phyloP scores from a whole-genome alignment of 2,329 filamentous ascomycete genomes.

The Sporothrix schenckii region DNA sequence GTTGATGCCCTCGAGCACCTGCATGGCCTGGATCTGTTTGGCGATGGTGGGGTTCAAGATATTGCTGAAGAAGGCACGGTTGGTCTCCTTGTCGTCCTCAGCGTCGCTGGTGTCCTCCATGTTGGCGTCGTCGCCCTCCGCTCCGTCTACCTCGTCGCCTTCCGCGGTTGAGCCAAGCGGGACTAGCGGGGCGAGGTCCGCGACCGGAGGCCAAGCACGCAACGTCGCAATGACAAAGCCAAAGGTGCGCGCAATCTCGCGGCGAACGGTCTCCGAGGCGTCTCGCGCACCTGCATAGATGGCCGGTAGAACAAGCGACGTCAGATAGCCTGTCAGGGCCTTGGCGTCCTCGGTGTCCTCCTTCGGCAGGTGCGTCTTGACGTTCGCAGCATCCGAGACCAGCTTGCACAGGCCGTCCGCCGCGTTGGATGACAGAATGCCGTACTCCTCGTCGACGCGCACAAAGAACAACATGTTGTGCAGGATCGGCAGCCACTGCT shows the following conservation, averaged over 20 bases:
- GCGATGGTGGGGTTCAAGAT: constrained; percentile 88
- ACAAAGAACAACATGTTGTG: constrained; percentile 90
- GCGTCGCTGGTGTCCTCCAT: constrained; percentile 29
- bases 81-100: constrained; percentile 47
- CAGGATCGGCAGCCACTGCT: constrained; percentile 84
- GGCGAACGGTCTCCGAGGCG: constrained; percentile 77
- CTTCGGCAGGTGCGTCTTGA: constrained; percentile 40
- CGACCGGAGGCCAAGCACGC: constrained; percentile 68
- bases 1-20: constrained; percentile 72
- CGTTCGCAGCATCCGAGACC: constrained; percentile 63
- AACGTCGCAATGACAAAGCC: constrained; percentile 75
- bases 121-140: neutral
- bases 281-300: constrained; percentile 77
- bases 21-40: constrained; percentile 80
- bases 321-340: constrained; percentile 62
- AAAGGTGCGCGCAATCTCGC: constrained; percentile 79
- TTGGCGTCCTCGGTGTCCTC: constrained; percentile 37
- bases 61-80: constrained; percentile 85
- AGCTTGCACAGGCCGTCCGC: constrained; percentile 79
- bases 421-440: constrained; percentile 77
- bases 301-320: constrained; percentile 69
- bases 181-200: constrained; percentile 73
- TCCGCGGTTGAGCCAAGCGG: constrained; percentile 46
- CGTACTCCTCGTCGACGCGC: constrained; percentile 82
- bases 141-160: neutral